Base-by-base conservation (phyloP, 495 filamentous ascomycete species). In the Penicillium nucicola region DNA sequence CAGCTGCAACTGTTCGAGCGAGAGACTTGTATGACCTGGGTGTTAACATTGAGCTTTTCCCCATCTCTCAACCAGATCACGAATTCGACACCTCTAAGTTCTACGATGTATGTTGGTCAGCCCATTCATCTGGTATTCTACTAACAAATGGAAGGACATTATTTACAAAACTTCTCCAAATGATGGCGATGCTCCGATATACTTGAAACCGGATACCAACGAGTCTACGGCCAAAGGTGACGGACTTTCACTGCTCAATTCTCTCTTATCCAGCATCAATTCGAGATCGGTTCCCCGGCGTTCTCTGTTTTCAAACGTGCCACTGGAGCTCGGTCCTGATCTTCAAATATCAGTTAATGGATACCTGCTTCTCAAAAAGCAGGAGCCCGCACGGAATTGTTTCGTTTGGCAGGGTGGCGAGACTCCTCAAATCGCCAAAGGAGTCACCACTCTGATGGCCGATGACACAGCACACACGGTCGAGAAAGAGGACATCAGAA, bases 11-110 rank as follows among this genome's bases (percentile, higher is more conserved):
- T 7, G 88, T 90, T 3, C 82, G 91, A 31, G 95, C 93, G 19
- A 93, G 93, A 62, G 95, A 99, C 75, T 67, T 99, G 6, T 97
- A 97, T 57, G 95, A 99, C 62, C 76, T 97, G 6, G 92, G 92
- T 8, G 90, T 97, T 10, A 84, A 81, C 5, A 95, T 99, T 48
- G 93, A 97, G 60, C 80, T 97, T 2, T 97, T 97, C 59, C 92
- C 93, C 3, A 92, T 99, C 44, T 89, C 89, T 8, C 78, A 75
- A 10, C 79, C 79, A 2, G 83, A 81, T 15, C 80, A 84, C 61
- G 80, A 83, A 35, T 99, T 99, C 61, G 88, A 96, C 60, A 74
- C 86, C 13, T 75, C 83, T 34, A 91, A 86, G 53, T 99, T 97
- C 65, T 99, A 96, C 64, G 90, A 99, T 70, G 88, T 91, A 80